A percentile compares a stretch with the other conserved stretches of the same genome.
Evolutionary conservation across 495 filamentous ascomycete species (phyloP).

Genomic region (Bacidia rubella): DNA sequence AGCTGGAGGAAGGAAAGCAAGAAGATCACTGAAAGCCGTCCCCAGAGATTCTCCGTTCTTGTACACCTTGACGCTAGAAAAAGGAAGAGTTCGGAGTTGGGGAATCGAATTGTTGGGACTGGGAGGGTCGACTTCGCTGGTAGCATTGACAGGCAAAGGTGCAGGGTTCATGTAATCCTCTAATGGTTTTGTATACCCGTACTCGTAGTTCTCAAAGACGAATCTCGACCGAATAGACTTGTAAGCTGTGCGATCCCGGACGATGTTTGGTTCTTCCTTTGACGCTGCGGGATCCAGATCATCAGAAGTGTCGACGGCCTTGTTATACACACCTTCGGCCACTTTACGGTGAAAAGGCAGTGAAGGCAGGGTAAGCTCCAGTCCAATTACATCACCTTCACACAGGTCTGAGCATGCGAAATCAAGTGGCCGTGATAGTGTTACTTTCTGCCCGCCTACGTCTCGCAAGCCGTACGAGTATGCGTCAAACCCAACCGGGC

Average conservation of each 20-base stretch:
- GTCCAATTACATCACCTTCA: slow-evolving; percentile 88
- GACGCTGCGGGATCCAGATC: slow-evolving; percentile 36
- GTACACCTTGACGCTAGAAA: slow-evolving; percentile 75
- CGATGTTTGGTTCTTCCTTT: slow-evolving; percentile 51
- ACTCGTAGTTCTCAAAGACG: slow-evolving; percentile 87
- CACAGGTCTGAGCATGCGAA: slow-evolving; percentile 37
- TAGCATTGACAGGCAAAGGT: slow-evolving; percentile 30
- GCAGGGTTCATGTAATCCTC: slow-evolving; percentile 73
- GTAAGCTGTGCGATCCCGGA: slow-evolving; percentile 88
- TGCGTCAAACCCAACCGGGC: slow-evolving; percentile 87
- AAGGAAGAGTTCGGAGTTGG: slow-evolving; percentile 67
- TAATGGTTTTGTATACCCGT: slow-evolving; percentile 74
- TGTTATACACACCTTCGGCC: slow-evolving; percentile 77
- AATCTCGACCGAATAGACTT: too few relatives aligned
- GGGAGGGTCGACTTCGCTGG: slow-evolving; percentile 35
- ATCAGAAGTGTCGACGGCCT: slow-evolving; percentile 50
- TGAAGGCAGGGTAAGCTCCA: slow-evolving; percentile 82
- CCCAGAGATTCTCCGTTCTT: slow-evolving; percentile 84
- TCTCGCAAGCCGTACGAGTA: slow-evolving; percentile 94
- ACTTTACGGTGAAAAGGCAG: slow-evolving; percentile 73
- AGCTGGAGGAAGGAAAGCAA: slow-evolving; percentile 85
- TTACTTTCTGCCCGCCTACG: slow-evolving; percentile 76
- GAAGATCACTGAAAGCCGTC: slow-evolving; percentile 73
- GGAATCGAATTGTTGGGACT: slow-evolving; percentile 60
- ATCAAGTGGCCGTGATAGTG: slow-evolving; percentile 80